Evolutionary conservation across 2,329 filamentous ascomycete species (phyloP), one percentile per base, ranked within the genome.

Genomic region (Colletotrichum scovillei): DNA sequence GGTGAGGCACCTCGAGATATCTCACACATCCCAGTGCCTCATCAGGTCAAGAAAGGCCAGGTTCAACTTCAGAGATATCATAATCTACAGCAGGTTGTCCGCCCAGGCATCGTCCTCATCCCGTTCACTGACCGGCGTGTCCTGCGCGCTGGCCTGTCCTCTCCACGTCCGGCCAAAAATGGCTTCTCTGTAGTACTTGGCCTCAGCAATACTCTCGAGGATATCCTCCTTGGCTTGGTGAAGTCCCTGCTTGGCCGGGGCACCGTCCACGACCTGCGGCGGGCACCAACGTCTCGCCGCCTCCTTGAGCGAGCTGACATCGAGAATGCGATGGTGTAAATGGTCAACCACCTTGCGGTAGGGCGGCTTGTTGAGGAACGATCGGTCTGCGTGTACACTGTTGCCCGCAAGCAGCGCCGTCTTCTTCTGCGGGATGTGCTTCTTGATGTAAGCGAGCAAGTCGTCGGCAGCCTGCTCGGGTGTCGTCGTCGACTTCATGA

Each of bases 281-380:
- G 88, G 87, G 56, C 91, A 92, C 96, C 97, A 99, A 58, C 96
- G 88, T 76, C 91, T 90, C 22, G 92, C 93, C 26, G 94, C 95
- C 85, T 99, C 97, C 84, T 98, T 98, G 79, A 98, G 90, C 59
- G 92, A 90, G 82, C 95, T 98, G 67, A 98, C 95, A 81, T 99
- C 97, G 60, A 98, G 85, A 75, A 99, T 93, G 19, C 97, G 91
- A 83, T 99, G 95, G 83, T 97, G 94, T 76, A 99, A 86, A 82
- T 97, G 91, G 69, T 93, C 90, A 62, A 94, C 84, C 2, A 98
- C 91, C 72, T 87, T 85, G 52, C 87, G 89, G 82, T 96, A 99
- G 0, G 95, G 95, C 69, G 87, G 88, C 75, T 90, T 89, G 5
- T 90, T 87, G 73, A 99, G 86, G 80, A 99, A 99, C 2, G 91